These are phyloP conservation scores for Stagonosporopsis cucurbitacearum DNA, from an alignment of 2,329 filamentous ascomycete species.

Conservation along the genomic window DNA sequence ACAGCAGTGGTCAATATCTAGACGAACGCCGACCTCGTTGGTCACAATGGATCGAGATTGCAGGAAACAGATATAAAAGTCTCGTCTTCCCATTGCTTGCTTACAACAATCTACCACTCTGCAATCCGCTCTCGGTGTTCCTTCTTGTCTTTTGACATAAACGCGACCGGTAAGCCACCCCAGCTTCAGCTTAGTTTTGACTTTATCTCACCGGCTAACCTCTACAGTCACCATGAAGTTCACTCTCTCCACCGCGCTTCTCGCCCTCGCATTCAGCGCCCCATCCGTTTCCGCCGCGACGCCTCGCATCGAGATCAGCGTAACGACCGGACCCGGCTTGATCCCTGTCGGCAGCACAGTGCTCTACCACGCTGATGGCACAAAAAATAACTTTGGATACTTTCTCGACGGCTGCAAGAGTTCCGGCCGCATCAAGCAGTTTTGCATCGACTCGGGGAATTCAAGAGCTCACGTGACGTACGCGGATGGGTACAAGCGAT, in stretches of 20 bases:
- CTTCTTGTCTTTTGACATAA: too few species aligned
- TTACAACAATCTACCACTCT: too few species aligned
- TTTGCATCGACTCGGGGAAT: not conserved
- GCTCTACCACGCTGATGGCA: not conserved
- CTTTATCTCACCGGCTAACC: too few species aligned
- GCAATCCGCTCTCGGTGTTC: too few species aligned
- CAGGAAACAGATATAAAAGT: too few species aligned
- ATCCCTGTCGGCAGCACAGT: not conserved
- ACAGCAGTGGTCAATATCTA: not conserved
- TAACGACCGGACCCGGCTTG: not conserved
- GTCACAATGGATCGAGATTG: too few species aligned
- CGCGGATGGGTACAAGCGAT: not conserved
- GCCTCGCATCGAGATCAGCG: not conserved
- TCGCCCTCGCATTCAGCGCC: too few species aligned
- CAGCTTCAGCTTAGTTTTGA: too few species aligned
- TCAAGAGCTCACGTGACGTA: not conserved
- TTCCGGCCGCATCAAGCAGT: not conserved
- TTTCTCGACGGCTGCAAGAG: not conserved
- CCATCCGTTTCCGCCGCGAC: not conserved
- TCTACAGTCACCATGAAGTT: too few species aligned
- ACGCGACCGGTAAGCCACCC: too few species aligned
- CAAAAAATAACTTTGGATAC: not conserved
- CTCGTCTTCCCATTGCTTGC: too few species aligned
- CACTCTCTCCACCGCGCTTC: too few species aligned
- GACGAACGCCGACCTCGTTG: not conserved